Base-by-base conservation (phyloP, 1,139 yeast genomes). In the Geotrichum citri-aurantii region DNA sequence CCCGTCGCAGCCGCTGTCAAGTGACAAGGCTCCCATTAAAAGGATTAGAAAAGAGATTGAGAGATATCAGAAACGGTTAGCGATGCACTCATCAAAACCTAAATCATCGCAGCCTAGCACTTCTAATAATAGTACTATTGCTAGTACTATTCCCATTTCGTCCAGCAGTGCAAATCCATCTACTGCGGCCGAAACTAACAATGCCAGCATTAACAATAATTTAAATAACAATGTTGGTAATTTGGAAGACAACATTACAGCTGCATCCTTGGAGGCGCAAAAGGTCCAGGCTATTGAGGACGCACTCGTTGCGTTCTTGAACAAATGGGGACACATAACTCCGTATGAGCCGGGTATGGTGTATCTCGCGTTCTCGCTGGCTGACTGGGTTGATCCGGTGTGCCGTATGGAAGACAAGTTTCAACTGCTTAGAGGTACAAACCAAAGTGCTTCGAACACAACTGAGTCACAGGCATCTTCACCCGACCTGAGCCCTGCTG, bases 361-460 rank as follows among this genome's bases (percentile, higher is more conserved):
- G 0, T 91, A 97, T 96, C 82, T 88, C 24, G 97, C 96, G 0
- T 75, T 89, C 51, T 91, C 91, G 10, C 75, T 92, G 56, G 95
- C 96, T 1, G 96, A 90, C 71, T 90, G 96, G 96, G 80, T 86
- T 44, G 95, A 96, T 7, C 88, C 90, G 1, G 66, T 77, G 19
- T 48, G 46, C 44, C 55, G 59, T 8, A n/a, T 52, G 27, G 59
- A 56, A n/a, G 59, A 56, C 23, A 37, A 31, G n/a, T 26, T 29
- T 46, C 23, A 33, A 6, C 24, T 31, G 12, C 19, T 48, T n/a
- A 47, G 48, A 33, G 54, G 48, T 23, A 44, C 49, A 8, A 24
- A 47, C 10, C 42, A 27, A 2, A 50, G 44, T 21, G 52, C 50
- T 3, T 47, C 59, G 3, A 49, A 50, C 14, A 50, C 53, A 3